These are phyloP conservation scores for Claviceps humidiphila DNA, from an alignment of 2,329 filamentous ascomycete genomes.

Conservation along the genomic window DNA sequence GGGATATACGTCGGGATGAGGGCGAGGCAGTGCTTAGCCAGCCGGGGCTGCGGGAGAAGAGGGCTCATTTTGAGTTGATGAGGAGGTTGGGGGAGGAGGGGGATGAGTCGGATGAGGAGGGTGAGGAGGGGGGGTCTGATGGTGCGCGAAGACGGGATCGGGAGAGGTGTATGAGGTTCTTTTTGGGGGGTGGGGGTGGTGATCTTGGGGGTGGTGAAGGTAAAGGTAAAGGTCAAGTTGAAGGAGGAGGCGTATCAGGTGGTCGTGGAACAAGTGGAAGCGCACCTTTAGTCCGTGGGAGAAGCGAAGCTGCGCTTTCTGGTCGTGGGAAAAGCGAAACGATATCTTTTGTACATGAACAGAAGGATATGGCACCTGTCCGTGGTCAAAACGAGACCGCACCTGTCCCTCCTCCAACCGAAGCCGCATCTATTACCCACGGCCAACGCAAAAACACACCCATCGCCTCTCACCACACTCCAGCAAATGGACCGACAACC, in stretches of 20 bases:
- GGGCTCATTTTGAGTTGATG: slow-evolving; percentile 32
- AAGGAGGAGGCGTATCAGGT: too few species aligned
- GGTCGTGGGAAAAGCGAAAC: too few species aligned
- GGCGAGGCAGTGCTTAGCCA: neutral
- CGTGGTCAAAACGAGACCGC: too few species aligned
- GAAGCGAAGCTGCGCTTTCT: too few species aligned
- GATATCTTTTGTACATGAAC: too few species aligned
- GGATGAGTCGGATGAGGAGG: neutral
- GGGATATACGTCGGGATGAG: neutral
- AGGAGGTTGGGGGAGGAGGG: slow-evolving; percentile 12
- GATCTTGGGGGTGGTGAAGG: too few species aligned
- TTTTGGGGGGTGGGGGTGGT: neutral
- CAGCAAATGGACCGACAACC: too few species aligned
- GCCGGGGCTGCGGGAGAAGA: slow-evolving; percentile 23
- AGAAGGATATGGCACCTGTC: too few species aligned
- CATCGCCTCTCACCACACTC: neutral
- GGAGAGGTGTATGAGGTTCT: slow-evolving; percentile 2
- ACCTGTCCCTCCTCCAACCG: too few species aligned
- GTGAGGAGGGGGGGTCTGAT: neutral
- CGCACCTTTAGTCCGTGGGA: too few species aligned
- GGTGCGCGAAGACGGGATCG: neutral
- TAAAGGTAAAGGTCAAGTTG: too few species aligned
- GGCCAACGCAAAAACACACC: neutral
- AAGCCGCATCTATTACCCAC: neutral
- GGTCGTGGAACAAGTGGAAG: too few species aligned